Percentiles rank a stretch among this genome's conserved stretches.
phyloP scores from a whole-genome alignment of 2,329 filamentous ascomycete species.

The Plectosphaerella sp. region DNA sequence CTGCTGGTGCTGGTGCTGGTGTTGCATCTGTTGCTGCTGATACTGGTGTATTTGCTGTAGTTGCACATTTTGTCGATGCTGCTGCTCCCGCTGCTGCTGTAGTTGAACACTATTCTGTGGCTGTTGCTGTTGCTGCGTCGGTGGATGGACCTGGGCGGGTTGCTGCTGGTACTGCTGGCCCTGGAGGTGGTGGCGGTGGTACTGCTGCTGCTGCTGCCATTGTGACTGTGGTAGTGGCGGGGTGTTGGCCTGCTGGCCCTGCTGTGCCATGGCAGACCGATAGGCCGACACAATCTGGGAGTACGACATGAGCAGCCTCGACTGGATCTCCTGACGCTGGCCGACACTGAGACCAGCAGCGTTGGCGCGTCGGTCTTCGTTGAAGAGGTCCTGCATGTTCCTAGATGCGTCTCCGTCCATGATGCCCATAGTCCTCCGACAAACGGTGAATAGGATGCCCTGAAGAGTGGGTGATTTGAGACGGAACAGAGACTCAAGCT shows the following conservation, averaged over 20 bases:
- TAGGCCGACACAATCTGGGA: background rate
- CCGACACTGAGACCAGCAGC: background rate
- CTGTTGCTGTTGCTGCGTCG: no score
- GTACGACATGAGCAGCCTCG: background rate
- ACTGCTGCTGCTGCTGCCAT: no score
- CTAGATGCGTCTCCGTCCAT: constrained; percentile 11
- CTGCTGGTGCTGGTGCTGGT: background rate
- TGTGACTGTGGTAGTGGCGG: no score
- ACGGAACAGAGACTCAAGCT: constrained; percentile 15
- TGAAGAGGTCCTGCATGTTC: constrained; percentile 17
- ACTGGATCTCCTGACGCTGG: background rate
- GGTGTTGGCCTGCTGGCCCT: no score
- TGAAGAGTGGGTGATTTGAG: constrained; percentile 20
- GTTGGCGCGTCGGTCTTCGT: constrained; percentile 12
- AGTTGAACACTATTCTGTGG: background rate
- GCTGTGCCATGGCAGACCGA: background rate
- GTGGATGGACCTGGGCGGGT: no score
- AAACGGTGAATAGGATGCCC: constrained; percentile 22
- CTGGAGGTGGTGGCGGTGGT: no score
- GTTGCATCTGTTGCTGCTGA: background rate
- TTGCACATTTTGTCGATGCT: background rate
- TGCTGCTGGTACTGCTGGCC: no score
- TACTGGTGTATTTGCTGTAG: background rate
- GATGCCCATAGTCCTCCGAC: constrained; percentile 19
- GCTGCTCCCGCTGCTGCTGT: background rate